Evolutionary conservation across 495 filamentous ascomycete genomes (phyloP), one percentile per base, ranked within the genome.

Genomic region (Tuber umbilicatum): DNA sequence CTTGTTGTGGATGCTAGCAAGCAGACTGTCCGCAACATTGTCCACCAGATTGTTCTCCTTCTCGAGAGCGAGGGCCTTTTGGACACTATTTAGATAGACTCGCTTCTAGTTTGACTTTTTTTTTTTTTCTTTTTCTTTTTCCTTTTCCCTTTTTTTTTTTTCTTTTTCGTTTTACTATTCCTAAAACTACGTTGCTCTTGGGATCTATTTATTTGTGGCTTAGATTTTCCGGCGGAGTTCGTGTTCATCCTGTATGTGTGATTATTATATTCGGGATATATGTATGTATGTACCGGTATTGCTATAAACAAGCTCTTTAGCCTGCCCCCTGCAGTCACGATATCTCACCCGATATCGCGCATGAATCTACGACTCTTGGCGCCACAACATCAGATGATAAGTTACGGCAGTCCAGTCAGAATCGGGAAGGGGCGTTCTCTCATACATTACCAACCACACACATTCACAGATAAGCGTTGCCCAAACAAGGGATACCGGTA

Each of bases 1-100:
- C 86, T 99, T 73, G 88, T 89, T 40, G 94, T 98, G 14, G 93
- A 98, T 84, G 83, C 89, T 74, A 90, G 91, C 86, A 93, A 90
- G 88, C 92, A 91, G 84, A 91, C 87, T 75, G 94, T 99, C 67
- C 89, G 96, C 84, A 94, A 91, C 75, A 93, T 93, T 72, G 95
- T 99, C 73, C 95, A 99, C 86, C 93, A 97, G 89, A 98, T 99
- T 80, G 87, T 99, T 75, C 87, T 99, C 78, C 85, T 97, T 86
- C 85, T 99, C 70, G 95, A 99, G 88, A 91, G 89, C 81, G 87
- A 91, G 77, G 96, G 95, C n/a, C 88, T 97, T 74, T 83, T 94
- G 81, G 91, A 93, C 74, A 74, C 75, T 35, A 45, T 78, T 68
- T 78, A 78, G 55, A 78, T 68, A 14, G 45, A 27, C 55, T 64